These are phyloP conservation scores for Irpex rosettiformis DNA, from an alignment of 1,284 basidiomycete species.

Conservation along the genomic window DNA sequence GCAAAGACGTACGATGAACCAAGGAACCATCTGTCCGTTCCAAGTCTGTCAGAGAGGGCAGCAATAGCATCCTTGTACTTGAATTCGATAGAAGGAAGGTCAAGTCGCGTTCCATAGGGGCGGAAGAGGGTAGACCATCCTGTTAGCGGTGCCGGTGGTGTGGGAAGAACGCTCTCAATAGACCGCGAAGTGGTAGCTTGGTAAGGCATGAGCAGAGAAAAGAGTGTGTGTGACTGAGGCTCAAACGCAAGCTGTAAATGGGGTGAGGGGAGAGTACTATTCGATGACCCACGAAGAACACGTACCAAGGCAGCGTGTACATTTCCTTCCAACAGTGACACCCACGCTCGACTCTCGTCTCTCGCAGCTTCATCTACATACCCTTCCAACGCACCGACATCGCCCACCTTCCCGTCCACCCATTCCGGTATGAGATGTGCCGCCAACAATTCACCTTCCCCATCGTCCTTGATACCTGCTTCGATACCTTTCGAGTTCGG, in stretches of 20 bases:
- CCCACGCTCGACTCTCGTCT: conserved; percentile 78
- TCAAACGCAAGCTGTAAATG: conserved; percentile 32
- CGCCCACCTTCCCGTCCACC: conserved; percentile 51
- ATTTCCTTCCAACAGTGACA: conserved; percentile 66
- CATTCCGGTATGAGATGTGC: conserved; percentile 67
- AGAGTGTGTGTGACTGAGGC: conserved; percentile 38
- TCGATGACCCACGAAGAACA: not conserved
- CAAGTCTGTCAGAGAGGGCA: conserved; percentile 69
- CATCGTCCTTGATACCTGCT: conserved; percentile 27
- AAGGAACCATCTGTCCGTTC: conserved; percentile 74
- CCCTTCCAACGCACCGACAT: conserved; percentile 54
- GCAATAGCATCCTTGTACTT: conserved; percentile 70
- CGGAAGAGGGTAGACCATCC: conserved; percentile 63
- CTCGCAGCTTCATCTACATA: conserved; percentile 54
- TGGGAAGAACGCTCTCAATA: conserved; percentile 43
- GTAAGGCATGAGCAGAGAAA: conserved; percentile 32
- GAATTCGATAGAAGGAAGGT: conserved; percentile 43
- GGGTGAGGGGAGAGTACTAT: not conserved
- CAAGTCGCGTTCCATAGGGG: conserved; percentile 53
- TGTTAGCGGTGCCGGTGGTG: conserved; percentile 66
- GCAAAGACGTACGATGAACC: conserved; percentile 55
- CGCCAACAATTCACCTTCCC: conserved; percentile 51
- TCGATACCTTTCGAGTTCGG: not conserved
- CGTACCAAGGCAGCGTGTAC: conserved; percentile 70
- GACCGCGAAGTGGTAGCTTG: conserved; percentile 24